Base-by-base conservation (phyloP, 441 rosid genomes). In the Euphorbia celastroides region DNA sequence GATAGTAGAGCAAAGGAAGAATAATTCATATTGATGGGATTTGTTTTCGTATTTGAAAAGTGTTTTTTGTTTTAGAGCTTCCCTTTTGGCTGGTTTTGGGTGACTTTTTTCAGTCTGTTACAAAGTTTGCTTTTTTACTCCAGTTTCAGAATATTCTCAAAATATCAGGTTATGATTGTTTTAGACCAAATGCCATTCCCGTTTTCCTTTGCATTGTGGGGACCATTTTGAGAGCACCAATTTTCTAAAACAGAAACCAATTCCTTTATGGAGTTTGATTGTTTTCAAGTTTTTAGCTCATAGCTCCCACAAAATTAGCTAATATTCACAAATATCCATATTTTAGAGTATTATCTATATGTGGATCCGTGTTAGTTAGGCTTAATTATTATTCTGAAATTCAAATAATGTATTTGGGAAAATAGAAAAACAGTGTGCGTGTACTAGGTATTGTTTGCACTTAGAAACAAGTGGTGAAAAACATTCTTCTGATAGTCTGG, bases 121-220 rank as follows among this genome's bases (percentile, higher is more conserved):
- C 25, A n/a, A 26, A n/a, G n/a, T 16, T 19, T 9, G 27, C 16
- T 50, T 42, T 22, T 59, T 70, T 50, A n/a, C n/a, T n/a, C n/a
- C n/a, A n/a, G n/a, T n/a, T n/a, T n/a, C 62, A 74, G 80, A 71
- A 79, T 73, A 76, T 76, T 73, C 76, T 54, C 50, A 31, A 30
- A 31, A 64, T 44, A 70, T 64, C 57, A 67, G 59, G 72, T 71
- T 32, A 56, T 71, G 64, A 68, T 72, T 66, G 75, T 72, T 74
- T 32, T 57, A 26, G 50, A 57, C n/a, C 65, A 19, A 36, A 52
- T 51, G 26, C 62, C 31, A 31, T 44, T 26, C 57, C 30, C 42
- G 51, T 54, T 2, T 31, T 42, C 64, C 42, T 48, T 38, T 34
- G 48, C 28, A 27, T 52, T 28, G 50, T n/a, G n/a, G n/a, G n/a